A percentile compares a stretch with the other conserved stretches of the same genome.
Conservation (phyloP, 371 early-diverging fungal species). For the Mortierella sp. region DNA sequence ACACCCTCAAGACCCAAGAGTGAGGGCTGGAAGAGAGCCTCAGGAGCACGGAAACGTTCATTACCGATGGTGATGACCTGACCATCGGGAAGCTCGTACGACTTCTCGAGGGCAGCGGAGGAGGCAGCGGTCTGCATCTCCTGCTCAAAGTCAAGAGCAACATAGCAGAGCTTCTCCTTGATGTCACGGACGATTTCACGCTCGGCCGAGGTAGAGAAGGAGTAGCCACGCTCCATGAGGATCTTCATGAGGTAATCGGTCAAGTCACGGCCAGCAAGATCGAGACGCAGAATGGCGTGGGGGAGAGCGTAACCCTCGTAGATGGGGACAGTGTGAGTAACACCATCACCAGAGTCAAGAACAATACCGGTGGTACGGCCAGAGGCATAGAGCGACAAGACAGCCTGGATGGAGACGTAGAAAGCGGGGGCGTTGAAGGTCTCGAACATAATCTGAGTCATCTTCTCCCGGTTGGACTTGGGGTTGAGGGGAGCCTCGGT, state of each 20-base stretch:
- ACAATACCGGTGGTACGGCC: constrained; percentile 97
- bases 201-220: constrained; percentile 91
- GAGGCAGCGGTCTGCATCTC: constrained; percentile 85
- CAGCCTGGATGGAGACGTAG: constrained; percentile 94
- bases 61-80: constrained; percentile 73
- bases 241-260: constrained; percentile 88
- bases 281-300: constrained; percentile 89
- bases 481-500: constrained; percentile 98
- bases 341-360: constrained; percentile 96
- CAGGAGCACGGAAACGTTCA: constrained; percentile 82
- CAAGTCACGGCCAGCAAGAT: constrained; percentile 93
- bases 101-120: constrained; percentile 48
- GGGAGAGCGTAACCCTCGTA: constrained; percentile 95
- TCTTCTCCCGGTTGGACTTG: constrained; percentile 86
- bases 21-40: constrained; percentile 86
- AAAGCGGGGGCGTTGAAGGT: constrained; percentile 97
- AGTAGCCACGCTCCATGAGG: constrained; percentile 86
- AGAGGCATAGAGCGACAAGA: constrained; percentile 89
- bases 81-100: constrained; percentile 93
- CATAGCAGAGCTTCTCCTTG: constrained; percentile 96
- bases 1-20: constrained; percentile 88
- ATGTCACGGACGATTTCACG: constrained; percentile 91
- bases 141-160: constrained; percentile 85
- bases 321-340: constrained; percentile 93
- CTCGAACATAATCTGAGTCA: constrained; percentile 96